A percentile compares a stretch with the other conserved stretches of the same genome.
phyloP scores from a whole-genome alignment of 163 green algal genomes.

The Coccomyxa subellipsoidea region DNA sequence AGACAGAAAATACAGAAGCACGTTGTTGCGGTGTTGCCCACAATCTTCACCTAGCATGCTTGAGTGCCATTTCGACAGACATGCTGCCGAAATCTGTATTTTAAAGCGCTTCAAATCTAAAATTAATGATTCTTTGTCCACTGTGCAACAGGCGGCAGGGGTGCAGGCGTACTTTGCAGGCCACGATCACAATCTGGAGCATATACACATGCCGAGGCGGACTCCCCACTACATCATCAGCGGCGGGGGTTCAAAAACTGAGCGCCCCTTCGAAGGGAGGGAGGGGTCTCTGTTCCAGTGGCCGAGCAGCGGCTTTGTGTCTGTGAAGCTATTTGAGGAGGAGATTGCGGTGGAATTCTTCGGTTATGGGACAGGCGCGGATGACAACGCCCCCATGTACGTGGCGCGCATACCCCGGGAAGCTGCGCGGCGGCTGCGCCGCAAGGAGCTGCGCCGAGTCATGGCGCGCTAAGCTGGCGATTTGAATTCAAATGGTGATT shows the following conservation, averaged over 20 bases:
- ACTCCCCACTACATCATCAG: conserved; percentile 22
- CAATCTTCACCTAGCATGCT: too few relatives aligned
- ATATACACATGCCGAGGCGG: conserved; percentile 32
- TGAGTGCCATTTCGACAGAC: too few relatives aligned
- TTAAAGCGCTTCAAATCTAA: too few relatives aligned
- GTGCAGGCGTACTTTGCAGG: conserved; percentile 54
- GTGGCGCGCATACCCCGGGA: neutral
- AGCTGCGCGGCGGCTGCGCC: neutral
- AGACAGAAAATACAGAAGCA: too few relatives aligned
- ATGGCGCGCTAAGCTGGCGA: neutral
- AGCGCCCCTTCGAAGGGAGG: neutral
- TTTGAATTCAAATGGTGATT: neutral
- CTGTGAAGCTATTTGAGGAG: neutral
- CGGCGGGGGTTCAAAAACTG: conserved; percentile 14
- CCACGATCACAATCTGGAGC: conserved; percentile 77
- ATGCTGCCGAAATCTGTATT: too few relatives aligned
- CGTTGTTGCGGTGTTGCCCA: too few relatives aligned
- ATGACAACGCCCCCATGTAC: neutral
- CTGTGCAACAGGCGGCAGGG: conserved; percentile 18
- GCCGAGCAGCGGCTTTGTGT: conserved; percentile 1
- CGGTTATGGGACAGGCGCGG: neutral
- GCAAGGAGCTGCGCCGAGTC: neutral
- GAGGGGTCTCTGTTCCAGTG: conserved; percentile 3
- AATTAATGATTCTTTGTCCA: too few relatives aligned
- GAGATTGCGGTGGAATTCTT: neutral